Evolutionary conservation across 768 basidiomycete species (phyloP).

Genomic region (Boletus insuetus): DNA sequence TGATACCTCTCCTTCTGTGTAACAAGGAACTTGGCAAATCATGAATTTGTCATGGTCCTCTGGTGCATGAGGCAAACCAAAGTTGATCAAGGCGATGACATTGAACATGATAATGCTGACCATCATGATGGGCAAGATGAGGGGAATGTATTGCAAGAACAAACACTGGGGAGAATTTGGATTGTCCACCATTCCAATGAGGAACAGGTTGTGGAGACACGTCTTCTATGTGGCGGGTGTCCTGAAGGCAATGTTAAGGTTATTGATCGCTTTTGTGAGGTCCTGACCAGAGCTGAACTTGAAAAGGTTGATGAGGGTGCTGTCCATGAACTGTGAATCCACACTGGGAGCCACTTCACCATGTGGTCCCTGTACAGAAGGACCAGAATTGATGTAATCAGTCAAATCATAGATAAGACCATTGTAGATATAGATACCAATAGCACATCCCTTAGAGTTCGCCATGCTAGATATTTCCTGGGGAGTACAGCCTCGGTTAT

Average conservation of each 20-base stretch:
- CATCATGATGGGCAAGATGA: slow-evolving; percentile 88
- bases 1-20: slow-evolving; percentile 91
- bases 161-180: slow-evolving; percentile 91
- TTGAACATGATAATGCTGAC: slow-evolving; percentile 95
- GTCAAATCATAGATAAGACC: slow-evolving; percentile 86
- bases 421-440: slow-evolving; percentile 95
- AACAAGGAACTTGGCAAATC: slow-evolving; percentile 97
- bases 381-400: slow-evolving; percentile 70
- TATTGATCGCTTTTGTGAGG: slow-evolving; percentile 71
- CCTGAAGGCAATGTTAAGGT: slow-evolving; percentile 55
- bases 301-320: slow-evolving; percentile 69
- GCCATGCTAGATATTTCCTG: too few relatives aligned
- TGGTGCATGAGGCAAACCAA: slow-evolving; percentile 76
- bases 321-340: slow-evolving; percentile 68
- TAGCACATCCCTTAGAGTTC: slow-evolving; percentile 46
- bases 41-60: slow-evolving; percentile 97
- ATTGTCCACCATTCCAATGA: slow-evolving; percentile 88
- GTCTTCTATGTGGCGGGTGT: slow-evolving; percentile 72
- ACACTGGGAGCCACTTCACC: slow-evolving; percentile 44
- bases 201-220: slow-evolving; percentile 91
- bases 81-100: slow-evolving; percentile 87
- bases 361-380: slow-evolving; percentile 48
- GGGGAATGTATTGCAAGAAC: slow-evolving; percentile 88
- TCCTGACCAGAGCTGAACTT: slow-evolving; percentile 70
- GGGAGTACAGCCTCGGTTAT: slow-evolving; percentile 38